These are phyloP conservation scores for Pythium grandisporangium DNA, from an alignment of 352 stramenopile species.

Conservation along the genomic window DNA sequence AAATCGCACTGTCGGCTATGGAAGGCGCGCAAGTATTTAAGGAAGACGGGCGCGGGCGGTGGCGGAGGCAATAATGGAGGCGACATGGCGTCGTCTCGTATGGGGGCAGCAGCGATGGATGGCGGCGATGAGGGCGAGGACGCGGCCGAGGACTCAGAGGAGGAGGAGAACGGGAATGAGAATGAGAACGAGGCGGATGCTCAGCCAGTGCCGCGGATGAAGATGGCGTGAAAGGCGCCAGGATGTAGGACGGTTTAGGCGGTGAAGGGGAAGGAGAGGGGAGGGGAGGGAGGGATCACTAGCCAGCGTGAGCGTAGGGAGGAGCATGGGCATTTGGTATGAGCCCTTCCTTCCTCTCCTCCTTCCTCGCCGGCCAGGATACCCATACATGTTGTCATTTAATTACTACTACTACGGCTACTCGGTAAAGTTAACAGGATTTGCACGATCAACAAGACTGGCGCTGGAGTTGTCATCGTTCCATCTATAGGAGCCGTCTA, in stretches of 20 bases:
- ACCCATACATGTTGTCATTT: too few species aligned
- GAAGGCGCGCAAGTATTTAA: conserved; percentile 75
- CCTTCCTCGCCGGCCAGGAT: too few species aligned
- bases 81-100: background rate
- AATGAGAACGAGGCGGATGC: conserved; percentile 3
- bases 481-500: too few species aligned
- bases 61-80: background rate
- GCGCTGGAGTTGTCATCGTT: too few species aligned
- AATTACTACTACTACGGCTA: too few species aligned
- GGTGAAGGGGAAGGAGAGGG: background rate
- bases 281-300: background rate
- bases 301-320: too few species aligned
- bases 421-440: too few species aligned
- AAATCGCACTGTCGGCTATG: conserved; percentile 84
- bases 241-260: background rate
- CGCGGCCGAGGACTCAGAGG: background rate
- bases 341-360: too few species aligned
- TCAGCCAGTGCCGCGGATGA: too few species aligned
- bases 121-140: conserved; percentile 1
- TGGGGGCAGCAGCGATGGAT: background rate
- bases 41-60: conserved; percentile 23
- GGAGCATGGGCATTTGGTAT: too few species aligned
- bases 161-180: background rate
- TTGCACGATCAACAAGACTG: too few species aligned
- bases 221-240: conserved; percentile 3